Evolutionary conservation across 495 filamentous ascomycete genomes (phyloP), one percentile per base, ranked within the genome.

Genomic region (Podospora pseudoanserina): DNA sequence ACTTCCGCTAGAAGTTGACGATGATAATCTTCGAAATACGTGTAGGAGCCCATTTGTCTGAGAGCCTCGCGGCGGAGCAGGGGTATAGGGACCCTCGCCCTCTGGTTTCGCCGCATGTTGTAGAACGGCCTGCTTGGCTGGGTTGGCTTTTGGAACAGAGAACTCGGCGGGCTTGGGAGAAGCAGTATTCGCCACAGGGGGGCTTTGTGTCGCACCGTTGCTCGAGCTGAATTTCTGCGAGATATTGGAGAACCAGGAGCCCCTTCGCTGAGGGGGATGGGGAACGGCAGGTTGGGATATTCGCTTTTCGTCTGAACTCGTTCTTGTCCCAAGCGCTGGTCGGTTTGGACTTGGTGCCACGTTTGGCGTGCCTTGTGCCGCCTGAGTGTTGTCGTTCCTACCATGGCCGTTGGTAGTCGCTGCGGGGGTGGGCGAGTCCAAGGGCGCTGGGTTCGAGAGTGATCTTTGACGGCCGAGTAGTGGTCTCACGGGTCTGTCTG

Each of bases 211-310:
- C 82, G 80, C 32, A 77, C 83, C 61, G 72, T 83, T 61, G 72
- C 74, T 27, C 9, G 87, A 90, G 13, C 92, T 93, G 79, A 99
- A 97, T 74, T 95, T 97, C 67, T 92, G 96, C 70, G 92, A 96
- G 64, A 97, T 84, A 69, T 86, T 96, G 34, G 91, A 92, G 67
- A 99, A 91, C 94, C 94, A 99, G 23, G 93, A 96, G 55, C 87
- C 90, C 67, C 90, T 83, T 65, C 93, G 83, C 64, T 84, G 80
- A 0, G 80, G 75, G 2, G 82, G 70, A 5, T 69, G 23, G 26
- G 67, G 49, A 2, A 34, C 26, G 23, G 34, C 53, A 66, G 32
- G 44, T 73, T 2, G 69, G 28, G 0, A 60, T 26, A 11, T 66
- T 32, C 28, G 49, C 73, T 78, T 80, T 57, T 85, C 82, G 26